Base-by-base conservation (phyloP, 2,329 filamentous ascomycete species). In the Pseudocercospora musae region DNA sequence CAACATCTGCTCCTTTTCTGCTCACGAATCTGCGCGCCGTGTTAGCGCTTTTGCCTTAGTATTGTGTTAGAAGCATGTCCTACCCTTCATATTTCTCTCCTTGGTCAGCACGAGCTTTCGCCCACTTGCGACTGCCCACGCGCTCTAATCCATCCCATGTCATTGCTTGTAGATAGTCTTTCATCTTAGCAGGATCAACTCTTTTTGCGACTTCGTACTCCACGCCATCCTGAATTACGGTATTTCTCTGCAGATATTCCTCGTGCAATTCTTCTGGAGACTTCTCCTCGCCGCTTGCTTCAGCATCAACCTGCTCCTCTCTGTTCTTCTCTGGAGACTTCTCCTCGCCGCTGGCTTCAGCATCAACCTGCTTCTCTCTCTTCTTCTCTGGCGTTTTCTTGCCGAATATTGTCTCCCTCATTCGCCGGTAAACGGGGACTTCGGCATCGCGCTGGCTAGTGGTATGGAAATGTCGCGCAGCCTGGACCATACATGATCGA, bases 141-240 rank as follows among this genome's bases (percentile, higher is more conserved):
- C 75, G 76, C 66, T 83, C 78, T 62, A 89, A 72, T 0, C 81
- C 82, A 58, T 84, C 76, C 81, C 83, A 85, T 3, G 76, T 80
- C 33, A 72, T 72, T 25, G 83, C 80, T 18, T 77, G 77, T 56
- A 76, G 70, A 72, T 85, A 85, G 10, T 73, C 64, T 53, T 69
- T 68, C 40, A 69, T 62, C 15, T 64, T 59, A 2, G 52, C 62
- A 9, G 70, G 66, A 46, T 72, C 68, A 20, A 70, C 59, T 5
- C 69, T 23, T 9, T 63, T 62, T 7, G 72, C 71, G 37, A 70
- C 59, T 55, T 70, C 62, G 59, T 70, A 74, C 23, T 60, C 56
- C 10, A 64, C 55, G 3, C 66, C 68, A 20, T 66, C 48, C 8
- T 63, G 40, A 48, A 25, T 40, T 25, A 10, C 4, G 10, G 25